These are phyloP conservation scores for Iris macrosiphon DNA, from an alignment of 106 monocot species.

Conservation along the genomic window DNA sequence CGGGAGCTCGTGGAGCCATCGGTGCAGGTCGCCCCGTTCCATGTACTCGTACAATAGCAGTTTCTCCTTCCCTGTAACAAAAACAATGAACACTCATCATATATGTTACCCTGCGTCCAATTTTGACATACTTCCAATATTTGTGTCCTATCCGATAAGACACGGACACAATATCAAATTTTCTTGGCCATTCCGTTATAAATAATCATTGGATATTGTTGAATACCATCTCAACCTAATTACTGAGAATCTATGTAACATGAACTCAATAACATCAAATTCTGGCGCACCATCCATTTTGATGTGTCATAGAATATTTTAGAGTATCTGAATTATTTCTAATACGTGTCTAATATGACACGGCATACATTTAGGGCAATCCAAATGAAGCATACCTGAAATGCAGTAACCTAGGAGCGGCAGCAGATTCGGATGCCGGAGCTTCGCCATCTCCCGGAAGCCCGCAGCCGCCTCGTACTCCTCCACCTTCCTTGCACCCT, in stretches of 20 bases:
- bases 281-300: no score
- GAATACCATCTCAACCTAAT: no score
- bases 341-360: no score
- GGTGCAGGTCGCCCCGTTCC: slow-evolving; percentile 77
- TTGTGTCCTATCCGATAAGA: neutral
- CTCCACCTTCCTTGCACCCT: slow-evolving; percentile 11
- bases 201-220: no score
- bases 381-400: no score
- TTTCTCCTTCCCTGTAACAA: slow-evolving; percentile 43
- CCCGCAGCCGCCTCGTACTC: slow-evolving; percentile 22
- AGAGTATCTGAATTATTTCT: no score
- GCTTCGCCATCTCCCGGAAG: slow-evolving; percentile 38
- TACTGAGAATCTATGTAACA: no score
- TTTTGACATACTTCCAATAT: neutral
- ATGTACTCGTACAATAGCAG: slow-evolving; percentile 83
- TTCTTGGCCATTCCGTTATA: no score
- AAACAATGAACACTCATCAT: neutral
- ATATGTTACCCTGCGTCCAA: neutral
- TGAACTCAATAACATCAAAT: no score
- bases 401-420: slow-evolving; percentile 91
- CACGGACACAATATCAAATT: no score
- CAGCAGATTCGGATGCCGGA: slow-evolving; percentile 71
- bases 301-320: no score
- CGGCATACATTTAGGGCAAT: no score
- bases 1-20: slow-evolving; percentile 91